Evolutionary conservation across 306 rosid species (phyloP).

Genomic region (Medicago arabica): DNA sequence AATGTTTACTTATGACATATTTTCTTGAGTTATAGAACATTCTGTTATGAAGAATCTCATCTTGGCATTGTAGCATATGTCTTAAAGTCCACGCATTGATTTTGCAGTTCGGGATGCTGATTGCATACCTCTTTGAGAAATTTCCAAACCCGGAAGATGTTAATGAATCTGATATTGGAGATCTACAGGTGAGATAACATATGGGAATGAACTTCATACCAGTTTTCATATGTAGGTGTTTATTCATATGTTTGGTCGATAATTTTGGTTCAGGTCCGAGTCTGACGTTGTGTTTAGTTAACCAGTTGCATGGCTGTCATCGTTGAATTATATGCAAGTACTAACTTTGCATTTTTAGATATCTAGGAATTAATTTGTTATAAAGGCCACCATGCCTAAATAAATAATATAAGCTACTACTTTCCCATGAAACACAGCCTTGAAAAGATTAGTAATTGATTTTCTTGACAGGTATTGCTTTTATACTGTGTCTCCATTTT

Average conservation of each 20-base stretch:
- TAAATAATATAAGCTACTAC: background rate
- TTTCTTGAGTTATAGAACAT: constrained; percentile 1
- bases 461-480: no score
- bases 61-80: constrained; percentile 29
- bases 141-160: constrained; percentile 76
- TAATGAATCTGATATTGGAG: constrained; percentile 79
- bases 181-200: constrained; percentile 72
- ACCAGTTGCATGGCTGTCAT: background rate
- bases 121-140: constrained; percentile 78
- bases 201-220: constrained; percentile 12
- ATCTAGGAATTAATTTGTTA: background rate
- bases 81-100: constrained; percentile 32
- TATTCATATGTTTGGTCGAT: background rate
- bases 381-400: background rate
- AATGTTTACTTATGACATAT: background rate
- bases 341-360: background rate
- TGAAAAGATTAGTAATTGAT: no score
- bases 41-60: constrained; percentile 18
- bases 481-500: no score
- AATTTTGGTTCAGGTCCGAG: no score
- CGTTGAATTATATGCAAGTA: background rate
- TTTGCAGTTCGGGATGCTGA: constrained; percentile 95
- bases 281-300: background rate
- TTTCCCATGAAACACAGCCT: background rate
- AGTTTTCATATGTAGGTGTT: constrained; percentile 5